Percentiles rank a stretch among this genome's conserved stretches.
Conservation (phyloP, 306 rosid species). For the Glycyrrhiza uralensis region DNA sequence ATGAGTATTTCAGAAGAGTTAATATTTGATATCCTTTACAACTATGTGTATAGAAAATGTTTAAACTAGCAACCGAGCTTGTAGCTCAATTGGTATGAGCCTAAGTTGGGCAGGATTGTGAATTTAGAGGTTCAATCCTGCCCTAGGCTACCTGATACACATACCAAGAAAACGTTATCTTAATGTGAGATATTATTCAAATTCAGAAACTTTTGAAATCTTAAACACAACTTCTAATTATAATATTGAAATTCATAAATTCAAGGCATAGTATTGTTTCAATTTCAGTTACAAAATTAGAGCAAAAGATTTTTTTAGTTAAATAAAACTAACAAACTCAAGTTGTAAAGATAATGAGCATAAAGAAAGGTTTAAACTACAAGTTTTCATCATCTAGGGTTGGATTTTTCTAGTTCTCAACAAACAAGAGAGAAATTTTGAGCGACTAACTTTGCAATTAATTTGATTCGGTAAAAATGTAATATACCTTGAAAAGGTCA, state of each 20-base stretch:
- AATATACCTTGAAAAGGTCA: background rate
- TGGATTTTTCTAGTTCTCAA: background rate
- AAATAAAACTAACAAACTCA: background rate
- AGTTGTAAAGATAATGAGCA: background rate
- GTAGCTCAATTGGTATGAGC: background rate
- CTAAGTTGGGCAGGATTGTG: background rate
- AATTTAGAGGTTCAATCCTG: background rate
- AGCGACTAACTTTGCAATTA: background rate
- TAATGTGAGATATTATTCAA: background rate
- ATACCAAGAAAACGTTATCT: background rate
- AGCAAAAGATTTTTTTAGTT: background rate
- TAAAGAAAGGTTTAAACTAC: background rate
- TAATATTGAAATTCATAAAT: background rate
- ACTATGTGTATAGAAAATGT: slow-evolving; percentile 11
- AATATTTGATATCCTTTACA: background rate
- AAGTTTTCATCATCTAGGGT: background rate
- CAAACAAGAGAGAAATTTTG: background rate
- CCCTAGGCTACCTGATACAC: background rate
- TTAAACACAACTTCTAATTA: background rate
- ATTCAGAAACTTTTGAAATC: background rate
- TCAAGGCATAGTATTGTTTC: background rate
- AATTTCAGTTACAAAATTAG: background rate
- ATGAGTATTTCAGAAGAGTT: background rate
- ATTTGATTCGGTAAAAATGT: background rate
- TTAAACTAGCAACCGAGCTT: background rate